Evolutionary conservation across 1,139 yeast genomes (phyloP).

Genomic region (Geotrichum carabidarum): DNA sequence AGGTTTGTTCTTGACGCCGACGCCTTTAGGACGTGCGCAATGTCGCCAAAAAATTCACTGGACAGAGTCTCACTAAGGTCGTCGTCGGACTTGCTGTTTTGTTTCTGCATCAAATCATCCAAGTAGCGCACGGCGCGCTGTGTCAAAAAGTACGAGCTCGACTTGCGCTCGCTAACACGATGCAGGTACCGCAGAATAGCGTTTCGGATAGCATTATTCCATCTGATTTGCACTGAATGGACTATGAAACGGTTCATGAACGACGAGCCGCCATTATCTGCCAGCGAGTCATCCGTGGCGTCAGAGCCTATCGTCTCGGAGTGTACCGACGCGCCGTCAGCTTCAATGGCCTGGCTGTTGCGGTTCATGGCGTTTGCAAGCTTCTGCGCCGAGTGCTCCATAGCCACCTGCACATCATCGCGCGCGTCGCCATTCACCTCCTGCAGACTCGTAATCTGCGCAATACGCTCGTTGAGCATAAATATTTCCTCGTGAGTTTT

Average conservation of each 20-base stretch:
- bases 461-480: constrained; percentile 36
- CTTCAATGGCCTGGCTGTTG: constrained; percentile 16
- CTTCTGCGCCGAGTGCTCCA: constrained; percentile 16
- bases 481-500: constrained; percentile 38
- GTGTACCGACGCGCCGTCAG: constrained; percentile 10
- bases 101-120: constrained; percentile 43
- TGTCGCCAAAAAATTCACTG: constrained; percentile 12
- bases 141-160: constrained; percentile 58
- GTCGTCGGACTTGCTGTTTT: constrained; percentile 8
- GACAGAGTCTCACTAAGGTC: constrained; percentile 3
- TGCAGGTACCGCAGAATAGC: constrained; percentile 59
- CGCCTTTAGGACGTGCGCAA: constrained; percentile 19
- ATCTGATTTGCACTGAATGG: constrained; percentile 69
- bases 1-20: constrained; percentile 12
- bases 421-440: constrained; percentile 2
- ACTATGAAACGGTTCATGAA: constrained; percentile 76
- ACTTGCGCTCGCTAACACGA: constrained; percentile 51
- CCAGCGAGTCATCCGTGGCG: constrained; percentile 27
- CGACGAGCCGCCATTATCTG: constrained; percentile 32
- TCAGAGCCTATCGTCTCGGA: not conserved
- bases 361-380: constrained; percentile 16
- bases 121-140: constrained; percentile 69
- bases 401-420: constrained; percentile 14
- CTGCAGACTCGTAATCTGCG: constrained; percentile 6
- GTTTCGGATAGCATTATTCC: constrained; percentile 70